These are phyloP conservation scores for Lyophyllum shimeji DNA, from an alignment of 768 basidiomycete species.

Conservation along the genomic window DNA sequence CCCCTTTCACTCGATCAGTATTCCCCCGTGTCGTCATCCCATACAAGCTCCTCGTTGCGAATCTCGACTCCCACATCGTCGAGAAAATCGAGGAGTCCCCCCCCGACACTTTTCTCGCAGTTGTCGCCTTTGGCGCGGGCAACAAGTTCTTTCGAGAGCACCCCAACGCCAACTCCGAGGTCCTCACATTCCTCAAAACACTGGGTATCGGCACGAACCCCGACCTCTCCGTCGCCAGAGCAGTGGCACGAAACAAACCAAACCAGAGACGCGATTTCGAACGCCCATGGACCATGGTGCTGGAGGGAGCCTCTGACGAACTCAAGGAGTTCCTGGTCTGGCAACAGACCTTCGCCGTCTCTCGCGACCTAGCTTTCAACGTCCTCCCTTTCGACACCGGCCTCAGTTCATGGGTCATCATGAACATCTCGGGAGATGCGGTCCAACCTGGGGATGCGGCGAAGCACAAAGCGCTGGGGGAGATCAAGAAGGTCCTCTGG, in stretches of 20 bases:
- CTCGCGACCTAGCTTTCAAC: neutral
- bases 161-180: neutral
- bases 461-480: neutral
- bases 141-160: neutral
- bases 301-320: neutral
- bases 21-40: conserved; percentile 1
- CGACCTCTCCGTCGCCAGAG: conserved; percentile 1
- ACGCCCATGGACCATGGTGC: conserved; percentile 2
- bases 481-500: conserved; percentile 3
- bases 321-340: conserved; percentile 1
- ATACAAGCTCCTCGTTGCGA: neutral
- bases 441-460: neutral
- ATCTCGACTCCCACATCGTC: neutral
- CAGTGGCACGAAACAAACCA: neutral
- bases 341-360: conserved; percentile 9
- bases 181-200: conserved; percentile 2
- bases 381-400: conserved; percentile 1
- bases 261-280: neutral
- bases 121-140: neutral
- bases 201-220: neutral
- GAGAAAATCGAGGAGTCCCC: neutral
- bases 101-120: neutral
- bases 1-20: neutral
- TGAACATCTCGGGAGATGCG: conserved; percentile 7
- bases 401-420: conserved; percentile 4